Evolutionary conservation across 148 eudicot species (phyloP).

Genomic region (Silene uniflora): DNA sequence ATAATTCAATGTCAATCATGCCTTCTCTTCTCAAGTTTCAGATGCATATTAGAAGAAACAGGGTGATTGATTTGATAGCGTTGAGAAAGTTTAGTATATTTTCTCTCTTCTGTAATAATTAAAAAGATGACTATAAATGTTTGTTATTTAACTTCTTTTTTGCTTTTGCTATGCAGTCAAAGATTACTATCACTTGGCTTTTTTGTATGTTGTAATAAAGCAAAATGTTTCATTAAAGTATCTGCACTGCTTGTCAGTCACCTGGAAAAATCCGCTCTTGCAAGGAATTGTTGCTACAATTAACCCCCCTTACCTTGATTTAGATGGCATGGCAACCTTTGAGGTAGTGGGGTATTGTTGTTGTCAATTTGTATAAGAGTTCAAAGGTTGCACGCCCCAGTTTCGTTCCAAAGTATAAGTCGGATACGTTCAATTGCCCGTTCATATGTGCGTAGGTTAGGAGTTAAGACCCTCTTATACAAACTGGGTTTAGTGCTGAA

Average conservation of each 20-base stretch:
- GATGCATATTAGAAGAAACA: slow-evolving; percentile 1
- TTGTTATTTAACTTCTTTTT: too few relatives aligned
- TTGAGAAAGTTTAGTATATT: background rate
- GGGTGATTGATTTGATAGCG: background rate
- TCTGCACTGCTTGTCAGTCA: too few relatives aligned
- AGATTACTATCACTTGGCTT: background rate
- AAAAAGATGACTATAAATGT: background rate
- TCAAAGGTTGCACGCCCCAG: background rate
- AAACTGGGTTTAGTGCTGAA: background rate
- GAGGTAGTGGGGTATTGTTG: slow-evolving; percentile 1
- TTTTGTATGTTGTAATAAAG: too few relatives aligned
- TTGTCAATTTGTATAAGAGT: background rate
- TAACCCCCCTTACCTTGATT: background rate
- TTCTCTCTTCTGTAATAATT: background rate
- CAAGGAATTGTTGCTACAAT: background rate
- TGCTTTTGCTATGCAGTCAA: background rate
- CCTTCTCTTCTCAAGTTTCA: background rate
- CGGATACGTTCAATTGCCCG: background rate
- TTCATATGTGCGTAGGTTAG: background rate
- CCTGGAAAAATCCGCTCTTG: too few relatives aligned
- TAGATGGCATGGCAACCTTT: background rate
- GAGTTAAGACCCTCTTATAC: background rate
- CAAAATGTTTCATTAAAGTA: too few relatives aligned
- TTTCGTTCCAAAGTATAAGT: background rate
- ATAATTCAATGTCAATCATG: background rate